These are phyloP conservation scores for Trapa incisa DNA, from an alignment of 345 rosid genomes.

Conservation along the genomic window DNA sequence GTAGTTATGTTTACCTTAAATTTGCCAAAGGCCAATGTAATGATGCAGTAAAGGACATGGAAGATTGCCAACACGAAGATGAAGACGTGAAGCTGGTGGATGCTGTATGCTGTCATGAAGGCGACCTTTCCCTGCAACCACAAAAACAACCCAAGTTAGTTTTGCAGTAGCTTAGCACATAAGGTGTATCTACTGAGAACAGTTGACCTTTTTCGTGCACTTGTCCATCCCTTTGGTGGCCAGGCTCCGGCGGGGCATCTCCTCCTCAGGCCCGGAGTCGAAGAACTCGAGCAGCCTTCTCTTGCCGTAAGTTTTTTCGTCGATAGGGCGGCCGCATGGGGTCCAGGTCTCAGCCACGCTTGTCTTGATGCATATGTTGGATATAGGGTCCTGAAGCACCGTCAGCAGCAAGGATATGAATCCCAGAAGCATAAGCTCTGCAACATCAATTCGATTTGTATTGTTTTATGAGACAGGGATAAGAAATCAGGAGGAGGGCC, in stretches of 20 bases:
- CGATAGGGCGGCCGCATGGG: conserved; percentile 27
- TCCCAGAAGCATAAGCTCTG: conserved; percentile 86
- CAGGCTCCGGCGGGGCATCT: conserved; percentile 34
- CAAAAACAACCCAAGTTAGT: background rate
- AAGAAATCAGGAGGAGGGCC: background rate
- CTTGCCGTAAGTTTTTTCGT: conserved; percentile 8
- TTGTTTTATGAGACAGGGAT: background rate
- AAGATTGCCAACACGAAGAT: conserved; percentile 68
- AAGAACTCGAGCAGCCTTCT: conserved; percentile 30
- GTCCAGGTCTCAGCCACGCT: conserved; percentile 43
- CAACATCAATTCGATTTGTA: background rate
- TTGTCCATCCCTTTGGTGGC: conserved; percentile 30
- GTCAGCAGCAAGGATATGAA: conserved; percentile 72
- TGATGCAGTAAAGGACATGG: conserved; percentile 62
- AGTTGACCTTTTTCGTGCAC: conserved; percentile 32
- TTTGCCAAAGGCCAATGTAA: conserved; percentile 54
- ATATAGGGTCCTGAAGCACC: conserved; percentile 32
- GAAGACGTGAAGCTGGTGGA: conserved; percentile 83
- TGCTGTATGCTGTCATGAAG: conserved; percentile 62
- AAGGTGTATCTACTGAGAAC: too few species aligned
- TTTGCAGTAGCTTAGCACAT: too few species aligned
- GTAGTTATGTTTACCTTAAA: conserved; percentile 36
- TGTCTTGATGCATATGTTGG: conserved; percentile 46
- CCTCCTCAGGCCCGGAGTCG: conserved; percentile 6
- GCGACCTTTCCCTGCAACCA: conserved; percentile 55